Conservation (phyloP, 129 eudicot genomes). For the Helianthus tuberosus region DNA sequence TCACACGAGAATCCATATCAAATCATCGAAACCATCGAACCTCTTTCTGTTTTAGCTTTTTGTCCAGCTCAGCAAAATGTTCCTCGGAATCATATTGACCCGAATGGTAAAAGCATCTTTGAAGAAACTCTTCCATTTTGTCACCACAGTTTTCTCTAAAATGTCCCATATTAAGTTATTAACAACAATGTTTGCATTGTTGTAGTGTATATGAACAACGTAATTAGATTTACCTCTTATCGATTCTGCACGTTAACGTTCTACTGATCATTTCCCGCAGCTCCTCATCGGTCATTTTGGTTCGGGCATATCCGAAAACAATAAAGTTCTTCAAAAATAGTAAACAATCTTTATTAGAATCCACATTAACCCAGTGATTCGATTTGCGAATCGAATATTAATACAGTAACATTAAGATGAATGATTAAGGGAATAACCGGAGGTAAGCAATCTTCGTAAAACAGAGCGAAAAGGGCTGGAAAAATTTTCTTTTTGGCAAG, state of each 20-base stretch:
- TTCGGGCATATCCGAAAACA: slow-evolving; percentile 86
- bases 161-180: neutral
- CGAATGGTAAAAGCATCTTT: slow-evolving; percentile 83
- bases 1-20: neutral
- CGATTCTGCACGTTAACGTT: slow-evolving; percentile 90
- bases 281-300: slow-evolving; percentile 82
- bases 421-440: slow-evolving; percentile 44
- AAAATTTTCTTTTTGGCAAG: slow-evolving; percentile 93
- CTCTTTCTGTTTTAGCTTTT: slow-evolving; percentile 75
- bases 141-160: slow-evolving; percentile 77
- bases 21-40: slow-evolving; percentile 31
- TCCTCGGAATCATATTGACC: slow-evolving; percentile 85
- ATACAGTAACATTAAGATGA: neutral
- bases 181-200: neutral
- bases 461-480: slow-evolving; percentile 92
- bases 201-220: neutral
- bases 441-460: slow-evolving; percentile 80
- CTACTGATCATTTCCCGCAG: slow-evolving; percentile 76
- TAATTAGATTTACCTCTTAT: slow-evolving; percentile 51
- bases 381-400: neutral
- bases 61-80: slow-evolving; percentile 61
- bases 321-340: slow-evolving; percentile 55
- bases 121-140: slow-evolving; percentile 77
- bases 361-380: neutral
- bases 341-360: neutral